A percentile compares a stretch with the other conserved stretches of the same genome.
Conservation (phyloP, 192 early-diverging fungal genomes). For the Glomus cerebriforme region DNA sequence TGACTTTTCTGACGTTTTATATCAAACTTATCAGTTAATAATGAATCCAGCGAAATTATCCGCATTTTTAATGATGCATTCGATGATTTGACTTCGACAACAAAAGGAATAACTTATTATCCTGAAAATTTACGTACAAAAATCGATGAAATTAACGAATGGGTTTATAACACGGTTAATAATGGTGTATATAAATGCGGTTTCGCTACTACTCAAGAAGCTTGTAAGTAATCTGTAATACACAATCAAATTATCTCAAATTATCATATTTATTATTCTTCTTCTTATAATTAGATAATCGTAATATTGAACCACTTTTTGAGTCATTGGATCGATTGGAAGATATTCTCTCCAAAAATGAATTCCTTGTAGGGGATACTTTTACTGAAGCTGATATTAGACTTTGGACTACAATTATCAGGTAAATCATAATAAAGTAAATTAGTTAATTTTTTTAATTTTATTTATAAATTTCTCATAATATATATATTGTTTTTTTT, state of each 20-base stretch:
- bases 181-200: constrained; percentile 96
- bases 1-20: neutral
- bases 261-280: neutral
- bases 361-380: constrained; percentile 76
- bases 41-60: constrained; percentile 96
- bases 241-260: neutral
- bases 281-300: constrained; percentile 60
- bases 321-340: constrained; percentile 83
- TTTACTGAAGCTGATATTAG: constrained; percentile 96
- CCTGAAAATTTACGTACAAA: constrained; percentile 70
- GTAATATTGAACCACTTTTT: constrained; percentile 72
- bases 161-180: constrained; percentile 94
- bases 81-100: constrained; percentile 67
- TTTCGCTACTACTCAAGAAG: constrained; percentile 85
- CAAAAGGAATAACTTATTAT: constrained; percentile 75
- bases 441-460: too few relatives aligned
- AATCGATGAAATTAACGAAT: constrained; percentile 88
- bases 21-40: constrained; percentile 76
- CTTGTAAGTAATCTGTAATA: constrained; percentile 49
- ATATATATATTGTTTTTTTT: neutral
- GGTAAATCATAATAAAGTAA: constrained; percentile 9
- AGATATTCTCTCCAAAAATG: constrained; percentile 65
- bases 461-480: neutral
- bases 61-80: constrained; percentile 92
- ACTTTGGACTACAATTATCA: constrained; percentile 90